Evolutionary conservation across 345 rosid species (phyloP).

Genomic region (Capsella bursapastoris): DNA sequence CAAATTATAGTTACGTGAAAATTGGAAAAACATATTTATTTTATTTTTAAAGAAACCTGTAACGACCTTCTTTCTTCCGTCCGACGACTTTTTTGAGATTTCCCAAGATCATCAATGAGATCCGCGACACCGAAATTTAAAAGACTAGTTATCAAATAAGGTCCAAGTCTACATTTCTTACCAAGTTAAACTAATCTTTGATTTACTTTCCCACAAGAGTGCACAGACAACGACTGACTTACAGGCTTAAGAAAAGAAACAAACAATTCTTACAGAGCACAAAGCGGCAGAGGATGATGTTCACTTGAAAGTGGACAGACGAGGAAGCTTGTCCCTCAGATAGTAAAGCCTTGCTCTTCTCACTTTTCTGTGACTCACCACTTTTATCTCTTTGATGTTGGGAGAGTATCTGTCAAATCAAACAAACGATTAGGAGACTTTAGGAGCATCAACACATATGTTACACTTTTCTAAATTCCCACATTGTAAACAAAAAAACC

Average conservation of each 20-base stretch:
- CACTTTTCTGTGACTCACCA: conserved; percentile 75
- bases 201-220: conserved; percentile 36
- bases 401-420: conserved; percentile 76
- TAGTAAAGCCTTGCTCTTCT: conserved; percentile 93
- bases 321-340: conserved; percentile 90
- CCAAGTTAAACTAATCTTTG: conserved; percentile 27
- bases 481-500: neutral
- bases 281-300: conserved; percentile 17
- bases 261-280: conserved; percentile 27
- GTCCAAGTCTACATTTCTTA: conserved; percentile 26
- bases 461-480: conserved; percentile 8
- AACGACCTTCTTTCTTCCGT: too few relatives aligned
- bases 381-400: conserved; percentile 77
- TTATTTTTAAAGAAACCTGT: too few relatives aligned
- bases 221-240: conserved; percentile 23
- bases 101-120: too few relatives aligned
- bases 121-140: too few relatives aligned
- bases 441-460: conserved; percentile 1
- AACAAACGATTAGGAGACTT: neutral
- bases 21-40: too few relatives aligned
- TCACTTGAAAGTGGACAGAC: conserved; percentile 92
- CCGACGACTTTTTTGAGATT: too few relatives aligned
- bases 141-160: conserved; percentile 6
- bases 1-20: too few relatives aligned
- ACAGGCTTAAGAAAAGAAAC: neutral